phyloP scores from a whole-genome alignment of 176 grass and related monocot genomes.

The Zizania latifolia region DNA sequence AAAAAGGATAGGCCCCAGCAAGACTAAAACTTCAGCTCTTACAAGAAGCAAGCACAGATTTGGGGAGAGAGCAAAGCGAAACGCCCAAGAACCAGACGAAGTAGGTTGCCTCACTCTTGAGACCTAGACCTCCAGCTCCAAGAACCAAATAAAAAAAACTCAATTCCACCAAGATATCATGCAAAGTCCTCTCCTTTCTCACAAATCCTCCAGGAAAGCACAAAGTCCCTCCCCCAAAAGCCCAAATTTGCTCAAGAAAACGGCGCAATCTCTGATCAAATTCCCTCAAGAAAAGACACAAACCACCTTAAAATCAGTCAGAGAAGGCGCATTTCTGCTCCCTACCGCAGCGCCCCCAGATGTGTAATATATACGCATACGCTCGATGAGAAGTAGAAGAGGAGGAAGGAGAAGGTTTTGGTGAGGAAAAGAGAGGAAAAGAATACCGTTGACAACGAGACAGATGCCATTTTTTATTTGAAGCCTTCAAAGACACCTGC shows the following conservation, averaged over 20 bases:
- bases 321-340: neutral
- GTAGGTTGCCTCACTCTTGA: neutral
- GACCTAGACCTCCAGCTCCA: neutral
- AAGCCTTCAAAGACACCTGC: conserved; percentile 7
- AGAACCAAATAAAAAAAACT: neutral
- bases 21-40: neutral
- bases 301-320: neutral
- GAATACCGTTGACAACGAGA: conserved; percentile 21
- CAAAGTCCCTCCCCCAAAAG: neutral
- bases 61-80: neutral
- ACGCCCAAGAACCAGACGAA: neutral
- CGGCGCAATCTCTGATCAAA: neutral
- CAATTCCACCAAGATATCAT: neutral
- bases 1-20: neutral
- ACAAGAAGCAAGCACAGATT: neutral
- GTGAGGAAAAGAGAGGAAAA: neutral
- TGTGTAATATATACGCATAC: neutral
- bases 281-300: neutral
- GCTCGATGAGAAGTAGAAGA: neutral
- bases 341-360: neutral
- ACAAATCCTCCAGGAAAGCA: neutral
- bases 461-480: conserved; percentile 8
- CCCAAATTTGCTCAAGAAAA: neutral
- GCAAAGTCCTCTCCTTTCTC: neutral
- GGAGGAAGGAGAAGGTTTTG: neutral